These are phyloP conservation scores for Ormosia semicastrata DNA, from an alignment of 306 rosid species.

Conservation along the genomic window DNA sequence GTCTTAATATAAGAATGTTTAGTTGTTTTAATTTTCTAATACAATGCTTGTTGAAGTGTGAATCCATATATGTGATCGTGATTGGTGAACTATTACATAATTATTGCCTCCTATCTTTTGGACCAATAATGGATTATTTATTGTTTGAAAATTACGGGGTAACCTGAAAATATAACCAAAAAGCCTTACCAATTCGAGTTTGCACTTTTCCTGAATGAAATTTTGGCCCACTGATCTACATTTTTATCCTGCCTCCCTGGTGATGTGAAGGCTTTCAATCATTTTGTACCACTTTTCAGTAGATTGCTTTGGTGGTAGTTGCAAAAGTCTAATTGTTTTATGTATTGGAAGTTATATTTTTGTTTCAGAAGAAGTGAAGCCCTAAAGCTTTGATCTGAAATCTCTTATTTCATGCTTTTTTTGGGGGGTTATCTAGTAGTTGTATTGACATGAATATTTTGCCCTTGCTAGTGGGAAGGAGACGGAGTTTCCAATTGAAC, in stretches of 20 bases:
- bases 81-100: not conserved
- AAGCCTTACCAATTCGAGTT: not conserved
- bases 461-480: constrained; percentile 70
- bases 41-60: not conserved
- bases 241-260: not conserved
- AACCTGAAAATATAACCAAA: not conserved
- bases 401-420: not conserved
- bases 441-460: constrained; percentile 14
- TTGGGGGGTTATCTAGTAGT: not conserved
- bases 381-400: not conserved
- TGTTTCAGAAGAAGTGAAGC: not conserved
- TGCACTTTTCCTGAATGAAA: not conserved
- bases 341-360: not conserved
- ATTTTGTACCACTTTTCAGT: not conserved
- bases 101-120: not conserved
- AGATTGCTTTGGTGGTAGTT: not conserved
- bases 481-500: constrained; percentile 88
- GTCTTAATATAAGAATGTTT: not conserved
- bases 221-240: not conserved
- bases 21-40: not conserved
- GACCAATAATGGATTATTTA: not conserved
- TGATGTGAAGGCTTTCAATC: not conserved
- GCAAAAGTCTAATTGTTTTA: not conserved
- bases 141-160: not conserved
- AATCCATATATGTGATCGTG: not conserved